Evolutionary conservation across 1,139 yeast genomes (phyloP), one percentile per base, ranked within the genome.

Genomic region (Debaryomyces sp.): DNA sequence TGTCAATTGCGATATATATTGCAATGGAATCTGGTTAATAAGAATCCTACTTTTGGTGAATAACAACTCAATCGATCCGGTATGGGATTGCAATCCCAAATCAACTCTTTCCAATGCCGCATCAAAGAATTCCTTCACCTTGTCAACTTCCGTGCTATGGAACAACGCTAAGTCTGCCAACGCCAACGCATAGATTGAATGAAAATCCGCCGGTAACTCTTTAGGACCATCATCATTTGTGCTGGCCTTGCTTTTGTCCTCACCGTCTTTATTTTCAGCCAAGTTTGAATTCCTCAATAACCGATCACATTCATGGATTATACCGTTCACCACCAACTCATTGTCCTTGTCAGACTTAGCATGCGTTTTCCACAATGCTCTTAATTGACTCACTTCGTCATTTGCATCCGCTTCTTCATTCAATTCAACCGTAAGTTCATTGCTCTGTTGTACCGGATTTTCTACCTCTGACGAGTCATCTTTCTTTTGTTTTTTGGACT

Each of bases 261-360:
- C 69, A 18, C 53, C 43, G 24, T 52, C 50, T 9, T 64, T 63
- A 23, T 66, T 67, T 6, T 36, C 26, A 6, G 24, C 38, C 27
- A 18, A 30, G 38, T 63, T 58, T 48, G 70, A 62, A 58, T 77
- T 74, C 58, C 96, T 77, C 56, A 90, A 73, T 37, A 90, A 64
- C 42, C 96, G 71, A 61, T 92, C 97, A 68, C 97, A 88, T 65
- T 94, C 98, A 60, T 94, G 97, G 18, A 94, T 81, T 5, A 94
- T 79, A 26, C 97, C 98, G 59, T 91, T 88, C 46, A 91, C 70
- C 36, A 90, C 80, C 53, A 78, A 70, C 63, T 80, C 90, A 54
- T 79, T 81, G 45, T 82, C 85, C 55, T 80, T 79, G 15, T 80
- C 83, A 3, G 86, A 76, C 41, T 73, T 60, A 43, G 64, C 59